phyloP scores from a whole-genome alignment of 192 early-diverging fungal genomes.

The Backusella macrospora region DNA sequence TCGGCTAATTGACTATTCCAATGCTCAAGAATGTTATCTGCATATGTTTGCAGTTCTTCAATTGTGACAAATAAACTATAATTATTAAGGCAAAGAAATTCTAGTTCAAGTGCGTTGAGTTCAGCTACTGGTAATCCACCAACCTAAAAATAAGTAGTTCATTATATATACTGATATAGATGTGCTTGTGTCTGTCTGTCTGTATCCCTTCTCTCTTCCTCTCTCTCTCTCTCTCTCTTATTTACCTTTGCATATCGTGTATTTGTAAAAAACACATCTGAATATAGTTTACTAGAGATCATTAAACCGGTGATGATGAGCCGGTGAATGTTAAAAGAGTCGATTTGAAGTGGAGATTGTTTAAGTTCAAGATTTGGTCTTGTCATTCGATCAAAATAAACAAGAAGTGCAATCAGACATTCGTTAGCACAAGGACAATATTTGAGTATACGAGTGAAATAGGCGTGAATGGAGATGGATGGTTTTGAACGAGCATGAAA shows the following conservation, averaged over 20 bases:
- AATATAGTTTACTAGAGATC: conserved; percentile 88
- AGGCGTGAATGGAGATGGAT: conserved; percentile 84
- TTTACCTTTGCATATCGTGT: conserved; percentile 79
- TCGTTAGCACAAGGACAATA: conserved; percentile 94
- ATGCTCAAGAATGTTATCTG: conserved; percentile 68
- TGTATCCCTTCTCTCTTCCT: no score
- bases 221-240: conserved; percentile 30
- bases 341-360: conserved; percentile 65
- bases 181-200: no score
- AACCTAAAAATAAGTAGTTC: conserved; percentile 49
- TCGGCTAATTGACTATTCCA: conserved; percentile 51
- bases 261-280: conserved; percentile 94
- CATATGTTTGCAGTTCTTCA: conserved; percentile 80
- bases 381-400: conserved; percentile 89
- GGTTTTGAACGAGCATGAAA: conserved; percentile 93
- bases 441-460: conserved; percentile 86
- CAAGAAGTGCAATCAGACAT: conserved; percentile 83
- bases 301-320: conserved; percentile 88
- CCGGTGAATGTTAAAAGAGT: conserved; percentile 91
- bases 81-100: conserved; percentile 80
- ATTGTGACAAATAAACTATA: conserved; percentile 78
- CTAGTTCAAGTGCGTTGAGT: conserved; percentile 86
- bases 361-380: conserved; percentile 67
- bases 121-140: conserved; percentile 86
- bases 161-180: conserved; percentile 8